A percentile compares a stretch with the other conserved stretches of the same genome.
Conservation (phyloP, 306 rosid genomes). For the Dalbergia cochinchinensis region DNA sequence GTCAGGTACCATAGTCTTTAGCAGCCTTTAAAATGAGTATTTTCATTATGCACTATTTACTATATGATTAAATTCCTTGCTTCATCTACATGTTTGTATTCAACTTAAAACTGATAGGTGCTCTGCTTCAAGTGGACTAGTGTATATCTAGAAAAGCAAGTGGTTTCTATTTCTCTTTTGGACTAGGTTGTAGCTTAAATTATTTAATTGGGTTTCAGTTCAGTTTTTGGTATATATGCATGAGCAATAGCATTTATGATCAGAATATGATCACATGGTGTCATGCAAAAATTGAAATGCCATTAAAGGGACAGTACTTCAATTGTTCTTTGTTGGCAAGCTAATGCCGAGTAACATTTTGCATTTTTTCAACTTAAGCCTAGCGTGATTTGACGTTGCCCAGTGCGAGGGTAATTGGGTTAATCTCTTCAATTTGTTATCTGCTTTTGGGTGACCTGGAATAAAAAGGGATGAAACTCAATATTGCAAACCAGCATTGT, state of each 20-base stretch:
- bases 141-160: constrained; percentile 11
- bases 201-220: constrained; percentile 1
- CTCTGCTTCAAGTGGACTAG: constrained; percentile 15
- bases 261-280: neutral
- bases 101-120: neutral
- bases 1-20: constrained; percentile 65
- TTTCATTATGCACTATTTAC: constrained; percentile 12
- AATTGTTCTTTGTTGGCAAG: neutral
- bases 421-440: constrained; percentile 24
- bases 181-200: constrained; percentile 11
- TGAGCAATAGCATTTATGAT: constrained; percentile 1
- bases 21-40: constrained; percentile 24
- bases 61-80: neutral
- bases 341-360: neutral
- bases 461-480: neutral
- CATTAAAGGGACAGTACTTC: neutral
- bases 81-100: constrained; percentile 26
- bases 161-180: constrained; percentile 29
- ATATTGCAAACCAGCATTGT: constrained; percentile 17
- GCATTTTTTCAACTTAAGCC: neutral
- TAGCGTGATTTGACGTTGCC: neutral
- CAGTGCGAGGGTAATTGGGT: neutral
- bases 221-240: constrained; percentile 7
- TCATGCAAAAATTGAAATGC: constrained; percentile 3
- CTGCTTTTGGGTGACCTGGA: constrained; percentile 16